A percentile compares a stretch with the other conserved stretches of the same genome.
Conservation (phyloP, 352 stramenopile species). For the Pythium brassicae region DNA sequence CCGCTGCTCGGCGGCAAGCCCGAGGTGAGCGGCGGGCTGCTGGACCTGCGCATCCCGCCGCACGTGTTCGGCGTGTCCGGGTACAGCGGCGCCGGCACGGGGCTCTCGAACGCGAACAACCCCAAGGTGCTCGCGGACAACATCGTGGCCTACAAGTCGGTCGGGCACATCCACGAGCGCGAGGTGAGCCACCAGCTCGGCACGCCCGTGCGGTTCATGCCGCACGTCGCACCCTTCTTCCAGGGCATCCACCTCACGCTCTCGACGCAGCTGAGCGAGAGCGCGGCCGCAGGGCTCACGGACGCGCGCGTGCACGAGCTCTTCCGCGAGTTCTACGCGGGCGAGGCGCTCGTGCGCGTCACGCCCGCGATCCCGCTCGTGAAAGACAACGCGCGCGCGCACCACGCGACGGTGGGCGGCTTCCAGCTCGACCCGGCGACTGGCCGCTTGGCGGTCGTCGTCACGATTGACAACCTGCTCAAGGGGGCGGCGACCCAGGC, state of each 20-base stretch:
- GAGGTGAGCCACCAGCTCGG: constrained; percentile 83
- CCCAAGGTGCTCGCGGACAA: constrained; percentile 76
- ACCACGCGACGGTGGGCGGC: constrained; percentile 78
- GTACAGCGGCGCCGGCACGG: constrained; percentile 85
- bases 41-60: constrained; percentile 62
- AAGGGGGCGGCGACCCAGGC: constrained; percentile 92
- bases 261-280: constrained; percentile 69
- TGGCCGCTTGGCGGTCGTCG: constrained; percentile 82
- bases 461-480: constrained; percentile 93
- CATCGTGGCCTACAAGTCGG: constrained; percentile 88
- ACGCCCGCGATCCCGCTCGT: constrained; percentile 58
- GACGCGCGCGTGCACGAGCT: constrained; percentile 71
- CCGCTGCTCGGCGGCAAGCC: constrained; percentile 73
- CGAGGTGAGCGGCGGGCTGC: constrained; percentile 37
- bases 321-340: constrained; percentile 77
- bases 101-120: constrained; percentile 81
- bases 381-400: constrained; percentile 70
- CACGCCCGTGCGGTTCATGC: constrained; percentile 89
- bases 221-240: constrained; percentile 92
- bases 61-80: constrained; percentile 87
- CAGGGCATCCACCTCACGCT: constrained; percentile 92
- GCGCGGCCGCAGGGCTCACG: constrained; percentile 29
- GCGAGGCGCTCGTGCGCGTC: constrained; percentile 86
- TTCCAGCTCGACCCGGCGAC: constrained; percentile 87
- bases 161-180: constrained; percentile 88